Base-by-base conservation (phyloP, 108 stramenopile species). In the Fragilaria crotonensis region DNA sequence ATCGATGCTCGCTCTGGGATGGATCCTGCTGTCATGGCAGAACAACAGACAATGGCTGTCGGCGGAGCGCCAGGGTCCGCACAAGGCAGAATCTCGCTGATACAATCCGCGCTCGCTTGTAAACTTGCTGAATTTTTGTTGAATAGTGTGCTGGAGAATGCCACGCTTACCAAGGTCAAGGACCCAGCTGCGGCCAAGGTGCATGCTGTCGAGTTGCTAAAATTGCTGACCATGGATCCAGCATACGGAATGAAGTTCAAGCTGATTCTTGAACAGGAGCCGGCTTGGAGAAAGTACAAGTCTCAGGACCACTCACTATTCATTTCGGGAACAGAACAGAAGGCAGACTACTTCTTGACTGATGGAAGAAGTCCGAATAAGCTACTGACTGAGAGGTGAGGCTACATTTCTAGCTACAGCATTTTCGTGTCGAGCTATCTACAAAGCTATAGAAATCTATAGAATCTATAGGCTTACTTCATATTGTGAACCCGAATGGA, bases 301-400 rank as follows among this genome's bases (percentile, higher is more conserved):
- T 54, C 63, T 18, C 85, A 87, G 57, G 76, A 82, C 48, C 85
- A 87, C 56, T 78, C 78, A 11, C 57, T 87, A 18, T 83, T 83
- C 58, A 80, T 87, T n/a, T 76, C 85, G 26, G 77, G 76, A 17
- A 46, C 63, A 20, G 78, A 81, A 36, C 76, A 77, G 52, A 66
- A 53, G 48, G 66, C 73, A 17, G 85, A 87, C 65, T 87, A 87
- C 62, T 87, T 87, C 53, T 69, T 87, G 71, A 82, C 85, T 0
- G 81, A 82, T 51, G 81, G 82, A 17, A 70, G 73, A 33, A 20
- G n/a, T n/a, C n/a, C 70, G 2, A 78, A 62, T 22, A 82, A 75
- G 49, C 41, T 82, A 20, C 50, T 82, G 58, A 78, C 76, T 18
- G 47, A 72, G 30, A 48, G 36, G 26, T 58, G 60, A 61, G 47